Evolutionary conservation across 1,284 basidiomycete genomes (phyloP).

Genomic region (Naganishia sp.): DNA sequence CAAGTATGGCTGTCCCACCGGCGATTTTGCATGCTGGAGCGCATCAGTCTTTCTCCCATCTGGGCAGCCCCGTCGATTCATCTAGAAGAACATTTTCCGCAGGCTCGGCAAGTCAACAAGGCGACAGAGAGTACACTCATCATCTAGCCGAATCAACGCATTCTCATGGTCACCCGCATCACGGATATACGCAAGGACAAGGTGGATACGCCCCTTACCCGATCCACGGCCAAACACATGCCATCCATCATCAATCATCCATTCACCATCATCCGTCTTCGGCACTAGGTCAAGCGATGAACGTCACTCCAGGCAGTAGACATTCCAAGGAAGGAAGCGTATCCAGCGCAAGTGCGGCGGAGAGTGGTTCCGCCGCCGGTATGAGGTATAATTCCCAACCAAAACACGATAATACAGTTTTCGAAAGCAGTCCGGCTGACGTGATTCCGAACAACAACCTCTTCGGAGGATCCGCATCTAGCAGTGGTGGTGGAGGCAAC

Average conservation of each 20-base stretch:
- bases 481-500: slow-evolving; percentile 4
- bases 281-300: not conserved
- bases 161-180: slow-evolving; percentile 1
- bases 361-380: slow-evolving; percentile 22
- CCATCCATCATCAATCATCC: slow-evolving; percentile 3
- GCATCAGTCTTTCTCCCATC: slow-evolving; percentile 1
- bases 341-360: slow-evolving; percentile 44
- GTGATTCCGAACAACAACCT: not conserved
- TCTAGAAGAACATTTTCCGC: slow-evolving; percentile 31
- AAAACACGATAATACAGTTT: slow-evolving; percentile 12
- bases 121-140: slow-evolving; percentile 2
- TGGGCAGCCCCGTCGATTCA: slow-evolving; percentile 32
- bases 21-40: slow-evolving; percentile 29
- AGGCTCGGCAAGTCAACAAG: slow-evolving; percentile 29
- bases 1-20: slow-evolving; percentile 47
- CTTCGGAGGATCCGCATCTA: slow-evolving; percentile 13
- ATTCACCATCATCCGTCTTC: slow-evolving; percentile 2
- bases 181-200: slow-evolving; percentile 7
- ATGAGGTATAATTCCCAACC: slow-evolving; percentile 6
- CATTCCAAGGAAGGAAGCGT: slow-evolving; percentile 48
- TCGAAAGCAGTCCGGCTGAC: slow-evolving; percentile 18
- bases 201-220: not conserved
- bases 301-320: slow-evolving; percentile 32
- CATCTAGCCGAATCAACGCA: not conserved
- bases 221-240: slow-evolving; percentile 3